These are phyloP conservation scores for Saturnispora sekii DNA, from an alignment of 805 yeast genomes.

Conservation along the genomic window DNA sequence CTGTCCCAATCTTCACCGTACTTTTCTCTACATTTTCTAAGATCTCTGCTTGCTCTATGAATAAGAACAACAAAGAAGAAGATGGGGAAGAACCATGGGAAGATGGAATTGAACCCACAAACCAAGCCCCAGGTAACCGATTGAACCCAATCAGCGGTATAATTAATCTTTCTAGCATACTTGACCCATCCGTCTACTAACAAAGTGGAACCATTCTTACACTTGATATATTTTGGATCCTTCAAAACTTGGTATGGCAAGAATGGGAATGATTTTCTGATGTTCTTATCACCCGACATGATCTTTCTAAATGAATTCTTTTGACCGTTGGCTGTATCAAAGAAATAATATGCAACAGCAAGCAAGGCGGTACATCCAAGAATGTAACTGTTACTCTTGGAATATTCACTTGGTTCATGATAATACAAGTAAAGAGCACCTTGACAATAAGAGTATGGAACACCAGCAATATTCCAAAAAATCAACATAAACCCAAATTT, in stretches of 20 bases:
- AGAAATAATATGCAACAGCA: slow-evolving; percentile 74
- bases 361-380: slow-evolving; percentile 45
- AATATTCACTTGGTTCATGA: slow-evolving; percentile 78
- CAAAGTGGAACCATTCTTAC: slow-evolving; percentile 76
- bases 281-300: slow-evolving; percentile 66
- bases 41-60: slow-evolving; percentile 87
- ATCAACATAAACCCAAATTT: slow-evolving; percentile 98
- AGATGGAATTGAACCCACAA: slow-evolving; percentile 79
- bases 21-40: slow-evolving; percentile 71
- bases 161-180: slow-evolving; percentile 88
- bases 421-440: slow-evolving; percentile 75
- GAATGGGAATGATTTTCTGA: slow-evolving; percentile 88
- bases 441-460: slow-evolving; percentile 95
- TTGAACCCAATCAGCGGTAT: slow-evolving; percentile 89
- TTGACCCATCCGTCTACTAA: slow-evolving; percentile 92
- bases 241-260: slow-evolving; percentile 75
- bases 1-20: slow-evolving; percentile 93
- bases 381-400: slow-evolving; percentile 58
- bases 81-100: slow-evolving; percentile 94
- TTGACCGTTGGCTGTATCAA: slow-evolving; percentile 92
- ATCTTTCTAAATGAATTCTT: slow-evolving; percentile 83
- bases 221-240: slow-evolving; percentile 76
- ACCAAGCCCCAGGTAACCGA: slow-evolving; percentile 84
- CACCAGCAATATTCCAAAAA: slow-evolving; percentile 99
- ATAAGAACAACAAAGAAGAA: slow-evolving; percentile 81